Evolutionary conservation across 768 basidiomycete species (phyloP), one percentile per base, ranked within the genome.

Genomic region (Russula emetica): DNA sequence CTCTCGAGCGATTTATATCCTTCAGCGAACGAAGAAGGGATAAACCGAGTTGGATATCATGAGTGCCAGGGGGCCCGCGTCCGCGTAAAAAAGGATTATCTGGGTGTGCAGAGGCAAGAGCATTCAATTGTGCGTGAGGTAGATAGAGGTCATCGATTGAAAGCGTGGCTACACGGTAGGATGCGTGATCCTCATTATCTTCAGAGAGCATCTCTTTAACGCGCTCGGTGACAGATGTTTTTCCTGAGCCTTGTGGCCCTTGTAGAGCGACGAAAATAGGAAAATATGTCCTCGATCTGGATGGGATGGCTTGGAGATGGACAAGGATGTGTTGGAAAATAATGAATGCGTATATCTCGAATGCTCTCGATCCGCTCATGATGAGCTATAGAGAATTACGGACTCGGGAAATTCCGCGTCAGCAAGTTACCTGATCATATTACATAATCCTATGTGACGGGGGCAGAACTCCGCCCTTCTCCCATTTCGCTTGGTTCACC

Each of bases 221-320:
- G 32, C 78, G 80, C 6, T 80, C 78, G 5, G 90, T 85, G 30
- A 93, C 79, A 71, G 82, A 92, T 0, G 94, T 88, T 78, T 98
- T 98, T 38, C 95, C 94, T 58, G 89, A 90, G 13, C 95, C 95
- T 74, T 98, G 95, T 0, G 95, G 94, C 0, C 95, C 95, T 76
- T 97, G 95, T 18, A 97, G 71, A 2, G 86, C 94, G 14, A 95
- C 84, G 65, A 97, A 88, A 18, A 97, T 77, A 3, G 95, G 94
- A 13, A 1, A 42, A 8, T 16, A 55, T 10, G 47, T 30, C n/a
- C 28, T 50, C n/a, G 62, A 9, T 10, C 22, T 58, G 28, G 60
- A 61, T 58, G 55, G 64, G 40, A 24, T 76, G 2, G 38, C 20
- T 40, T 62, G 24, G n/a, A 82, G 69, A 32, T 80, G 76, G 3